phyloP scores from a whole-genome alignment of 1,284 basidiomycete species.

The Sanghuangporus baumii region DNA sequence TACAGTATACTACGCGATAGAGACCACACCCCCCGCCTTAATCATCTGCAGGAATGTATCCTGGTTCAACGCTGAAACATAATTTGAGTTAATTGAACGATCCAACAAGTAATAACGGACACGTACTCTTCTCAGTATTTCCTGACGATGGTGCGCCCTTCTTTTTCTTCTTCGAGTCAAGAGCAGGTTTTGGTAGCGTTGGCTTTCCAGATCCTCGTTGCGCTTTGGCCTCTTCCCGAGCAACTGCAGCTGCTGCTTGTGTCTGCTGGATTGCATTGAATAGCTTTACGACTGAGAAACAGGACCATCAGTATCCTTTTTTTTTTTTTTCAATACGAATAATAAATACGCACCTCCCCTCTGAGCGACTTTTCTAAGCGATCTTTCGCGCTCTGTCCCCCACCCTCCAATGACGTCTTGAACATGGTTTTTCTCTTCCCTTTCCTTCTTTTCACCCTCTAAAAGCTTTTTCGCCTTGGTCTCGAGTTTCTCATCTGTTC shows the following conservation, averaged over 20 bases:
- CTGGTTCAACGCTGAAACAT: conserved; percentile 49
- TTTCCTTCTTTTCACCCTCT: conserved; percentile 66
- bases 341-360: conserved; percentile 57
- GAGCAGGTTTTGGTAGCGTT: conserved; percentile 56
- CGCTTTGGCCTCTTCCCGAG: conserved; percentile 52
- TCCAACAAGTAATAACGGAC: neutral
- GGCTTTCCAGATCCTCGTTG: conserved; percentile 67
- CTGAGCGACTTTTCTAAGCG: conserved; percentile 74
- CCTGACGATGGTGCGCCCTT: conserved; percentile 40
- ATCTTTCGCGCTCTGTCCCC: conserved; percentile 74
- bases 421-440: conserved; percentile 66
- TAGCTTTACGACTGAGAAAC: conserved; percentile 60
- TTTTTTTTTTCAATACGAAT: neutral
- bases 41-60: conserved; percentile 78
- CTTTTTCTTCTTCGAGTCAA: conserved; percentile 39
- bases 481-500: conserved; percentile 70
- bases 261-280: conserved; percentile 81
- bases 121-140: conserved; percentile 51
- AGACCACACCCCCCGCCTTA: conserved; percentile 65
- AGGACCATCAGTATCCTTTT: neutral
- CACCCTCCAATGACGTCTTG: conserved; percentile 77
- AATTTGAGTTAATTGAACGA: neutral
- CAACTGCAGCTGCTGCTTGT: conserved; percentile 47
- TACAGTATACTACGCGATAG: conserved; percentile 30
- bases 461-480: conserved; percentile 61